Evolutionary conservation across 2,329 filamentous ascomycete species (phyloP).

Genomic region (Parafenestella ontariensis): DNA sequence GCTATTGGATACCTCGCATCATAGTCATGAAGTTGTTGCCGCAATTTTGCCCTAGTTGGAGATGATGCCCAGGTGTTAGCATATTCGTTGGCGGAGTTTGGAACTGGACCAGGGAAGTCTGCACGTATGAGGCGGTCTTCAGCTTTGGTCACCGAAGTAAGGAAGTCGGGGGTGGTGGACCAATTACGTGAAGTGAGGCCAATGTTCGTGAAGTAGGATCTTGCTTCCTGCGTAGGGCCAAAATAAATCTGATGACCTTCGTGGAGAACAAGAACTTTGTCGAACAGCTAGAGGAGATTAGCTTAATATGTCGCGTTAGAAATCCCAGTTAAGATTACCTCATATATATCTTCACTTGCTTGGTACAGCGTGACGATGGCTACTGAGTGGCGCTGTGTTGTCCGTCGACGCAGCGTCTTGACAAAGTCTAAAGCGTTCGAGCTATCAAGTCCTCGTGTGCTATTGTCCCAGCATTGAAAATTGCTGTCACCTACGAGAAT

Average conservation of each 20-base stretch:
- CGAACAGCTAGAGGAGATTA: conserved; percentile 56
- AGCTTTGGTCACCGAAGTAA: conserved; percentile 64
- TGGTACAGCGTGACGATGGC: conserved; percentile 63
- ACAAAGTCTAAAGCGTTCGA: conserved; percentile 61
- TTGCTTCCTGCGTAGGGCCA: conserved; percentile 64
- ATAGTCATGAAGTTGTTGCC: not conserved
- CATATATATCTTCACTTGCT: conserved; percentile 20
- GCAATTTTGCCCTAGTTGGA: not conserved
- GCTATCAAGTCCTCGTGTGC: conserved; percentile 33
- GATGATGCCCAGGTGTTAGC: conserved; percentile 42
- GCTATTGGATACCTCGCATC: not conserved
- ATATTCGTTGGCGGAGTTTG: conserved; percentile 68
- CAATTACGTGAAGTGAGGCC: conserved; percentile 55
- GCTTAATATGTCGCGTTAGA: not conserved
- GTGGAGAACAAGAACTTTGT: conserved; percentile 74
- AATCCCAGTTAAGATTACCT: not conserved
- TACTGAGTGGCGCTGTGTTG: conserved; percentile 56
- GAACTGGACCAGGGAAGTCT: conserved; percentile 62
- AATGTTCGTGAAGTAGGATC: conserved; percentile 68
- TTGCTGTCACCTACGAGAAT: conserved; percentile 51
- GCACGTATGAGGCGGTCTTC: conserved; percentile 63
- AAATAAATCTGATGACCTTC: conserved; percentile 70
- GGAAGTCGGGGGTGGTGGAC: conserved; percentile 70
- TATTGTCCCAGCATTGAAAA: conserved; percentile 47
- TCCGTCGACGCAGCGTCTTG: conserved; percentile 56